These are phyloP conservation scores for Eremochloa ophiuroides DNA, from an alignment of 176 grass and related monocot genomes.

Conservation along the genomic window DNA sequence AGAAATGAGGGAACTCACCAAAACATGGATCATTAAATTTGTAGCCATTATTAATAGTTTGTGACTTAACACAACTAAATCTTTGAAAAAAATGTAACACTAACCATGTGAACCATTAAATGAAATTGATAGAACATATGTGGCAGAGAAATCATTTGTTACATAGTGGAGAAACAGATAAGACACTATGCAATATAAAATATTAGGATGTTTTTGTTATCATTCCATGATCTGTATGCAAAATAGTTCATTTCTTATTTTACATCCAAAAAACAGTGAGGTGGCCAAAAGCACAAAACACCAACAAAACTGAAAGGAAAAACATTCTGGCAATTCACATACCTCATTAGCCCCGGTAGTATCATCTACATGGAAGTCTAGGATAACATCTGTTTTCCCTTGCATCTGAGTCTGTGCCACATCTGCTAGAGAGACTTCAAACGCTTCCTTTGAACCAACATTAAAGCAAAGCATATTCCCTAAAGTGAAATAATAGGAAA, in stretches of 20 bases:
- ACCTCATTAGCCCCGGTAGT: conserved; percentile 95
- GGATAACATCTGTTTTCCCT: conserved; percentile 90
- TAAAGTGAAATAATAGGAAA: conserved; percentile 35
- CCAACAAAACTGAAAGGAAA: conserved; percentile 9
- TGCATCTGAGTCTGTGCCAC: conserved; percentile 88
- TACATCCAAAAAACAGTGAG: not conserved
- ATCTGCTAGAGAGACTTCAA: conserved; percentile 93
- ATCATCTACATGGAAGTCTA: conserved; percentile 98
- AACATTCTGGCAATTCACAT: not conserved
- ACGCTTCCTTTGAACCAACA: conserved; percentile 78
- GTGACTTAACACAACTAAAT: not conserved
- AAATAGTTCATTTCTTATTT: not conserved
- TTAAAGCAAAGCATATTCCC: conserved; percentile 88
- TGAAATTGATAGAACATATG: not conserved
- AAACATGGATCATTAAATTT: not conserved
- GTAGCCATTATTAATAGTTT: not conserved
- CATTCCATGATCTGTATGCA: not conserved
- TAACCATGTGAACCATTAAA: not conserved
- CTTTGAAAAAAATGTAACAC: not conserved
- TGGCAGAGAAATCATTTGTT: not conserved
- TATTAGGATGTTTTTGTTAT: not conserved
- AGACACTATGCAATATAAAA: not conserved
- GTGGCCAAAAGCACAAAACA: not conserved
- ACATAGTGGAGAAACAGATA: not conserved
- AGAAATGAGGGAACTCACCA: not conserved